Evolutionary conservation across 805 yeast genomes (phyloP), one percentile per base, ranked within the genome.

Genomic region (Brettanomyces nanus): DNA sequence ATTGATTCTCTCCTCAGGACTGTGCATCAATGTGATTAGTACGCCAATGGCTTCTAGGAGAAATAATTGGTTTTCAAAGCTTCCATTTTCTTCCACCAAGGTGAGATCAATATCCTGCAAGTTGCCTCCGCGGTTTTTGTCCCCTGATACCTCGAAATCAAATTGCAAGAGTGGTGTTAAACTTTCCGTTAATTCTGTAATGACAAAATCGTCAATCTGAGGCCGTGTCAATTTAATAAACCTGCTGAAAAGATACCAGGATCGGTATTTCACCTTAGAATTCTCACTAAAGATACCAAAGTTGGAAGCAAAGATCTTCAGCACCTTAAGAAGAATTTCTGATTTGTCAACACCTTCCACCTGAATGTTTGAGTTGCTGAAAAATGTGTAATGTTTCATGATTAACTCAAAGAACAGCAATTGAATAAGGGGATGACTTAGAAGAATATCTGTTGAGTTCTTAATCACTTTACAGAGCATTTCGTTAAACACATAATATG

Each of bases 241-340:
- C 56, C 95, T 73, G 52, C 80, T 80, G 49, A 90, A 85, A 45
- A 89, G 65, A 56, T 85, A 90, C 96, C 97, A 92, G 30, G 94
- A 72, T 56, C 97, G 77, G 39, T 76, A 68, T 50, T 87, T 77
- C 4, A 89, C 96, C 44, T 77, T 81, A 41, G 73, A 81, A 46
- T 72, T 68, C 4, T 69, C 66, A 60, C 81, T 85, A 58, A 85
- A 87, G 44, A 90, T 73, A 13, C 97, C 97, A 48, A 80, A 71
- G 26, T 77, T 78, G 14, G 92, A 77, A 32, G 86, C 75, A 54
- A 92, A 90, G 18, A 84, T 71, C 48, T 84, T 83, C 41, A 90
- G 65, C 15, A 86, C 75, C 42, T 79, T 72, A 43, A 71, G 56
- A 9, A 84, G 65, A 29, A 83, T 63, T 21, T 69, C 74, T 34